These are phyloP conservation scores for Malus orientalis DNA, from an alignment of 306 rosid genomes.

Conservation along the genomic window DNA sequence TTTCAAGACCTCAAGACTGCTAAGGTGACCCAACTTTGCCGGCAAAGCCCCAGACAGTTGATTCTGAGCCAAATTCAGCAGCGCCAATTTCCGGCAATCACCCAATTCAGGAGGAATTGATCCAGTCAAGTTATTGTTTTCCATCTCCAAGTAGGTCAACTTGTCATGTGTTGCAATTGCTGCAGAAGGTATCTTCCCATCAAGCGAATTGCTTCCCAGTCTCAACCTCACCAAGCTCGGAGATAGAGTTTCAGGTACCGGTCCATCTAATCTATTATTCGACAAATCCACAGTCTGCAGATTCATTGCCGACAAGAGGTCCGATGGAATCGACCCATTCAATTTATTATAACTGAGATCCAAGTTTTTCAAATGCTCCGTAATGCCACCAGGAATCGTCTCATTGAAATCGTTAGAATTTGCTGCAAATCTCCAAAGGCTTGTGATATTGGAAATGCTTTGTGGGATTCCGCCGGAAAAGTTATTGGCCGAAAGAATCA, in stretches of 20 bases:
- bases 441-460: conserved; percentile 21
- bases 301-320: conserved; percentile 32
- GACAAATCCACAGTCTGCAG: conserved; percentile 59
- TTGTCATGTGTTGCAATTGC: not conserved
- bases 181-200: conserved; percentile 31
- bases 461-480: conserved; percentile 46
- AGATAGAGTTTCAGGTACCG: conserved; percentile 41
- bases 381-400: conserved; percentile 40
- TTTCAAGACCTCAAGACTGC: conserved; percentile 44
- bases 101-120: conserved; percentile 38
- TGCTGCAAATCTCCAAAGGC: conserved; percentile 65
- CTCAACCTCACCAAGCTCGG: conserved; percentile 51
- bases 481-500: conserved; percentile 49
- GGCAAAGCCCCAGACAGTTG: conserved; percentile 46
- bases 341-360: conserved; percentile 57
- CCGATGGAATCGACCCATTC: conserved; percentile 39
- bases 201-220: conserved; percentile 46
- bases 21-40: conserved; percentile 35
- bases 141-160: conserved; percentile 60
- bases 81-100: conserved; percentile 36
- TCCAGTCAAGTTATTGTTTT: conserved; percentile 41
- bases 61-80: conserved; percentile 67
- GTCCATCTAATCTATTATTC: conserved; percentile 31
- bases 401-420: conserved; percentile 38
- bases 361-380: conserved; percentile 34